These are phyloP conservation scores for Ustilago lituana DNA, from an alignment of 1,284 basidiomycete species.

Conservation along the genomic window DNA sequence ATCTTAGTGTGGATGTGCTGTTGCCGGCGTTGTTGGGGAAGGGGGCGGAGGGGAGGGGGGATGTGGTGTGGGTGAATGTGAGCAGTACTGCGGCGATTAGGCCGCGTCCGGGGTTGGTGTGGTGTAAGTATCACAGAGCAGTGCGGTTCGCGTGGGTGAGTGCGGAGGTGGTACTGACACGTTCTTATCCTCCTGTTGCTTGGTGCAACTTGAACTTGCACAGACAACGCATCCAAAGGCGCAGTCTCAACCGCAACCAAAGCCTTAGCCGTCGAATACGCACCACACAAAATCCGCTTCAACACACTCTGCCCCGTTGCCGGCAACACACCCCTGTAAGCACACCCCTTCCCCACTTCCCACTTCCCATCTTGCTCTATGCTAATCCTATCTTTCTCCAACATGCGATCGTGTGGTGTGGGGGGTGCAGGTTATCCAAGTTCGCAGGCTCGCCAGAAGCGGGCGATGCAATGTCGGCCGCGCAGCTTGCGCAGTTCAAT, in stretches of 20 bases:
- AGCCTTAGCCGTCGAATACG: conserved; percentile 46
- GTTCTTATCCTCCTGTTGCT: too few relatives aligned
- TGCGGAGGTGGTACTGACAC: too few relatives aligned
- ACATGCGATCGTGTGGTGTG: too few relatives aligned
- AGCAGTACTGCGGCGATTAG: conserved; percentile 32
- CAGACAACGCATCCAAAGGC: conserved; percentile 43
- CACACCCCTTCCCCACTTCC: neutral
- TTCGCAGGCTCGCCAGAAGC: conserved; percentile 34
- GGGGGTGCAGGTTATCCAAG: conserved; percentile 9
- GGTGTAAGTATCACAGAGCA: conserved; percentile 34
- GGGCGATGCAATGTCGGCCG: conserved; percentile 15
- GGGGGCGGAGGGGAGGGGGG: neutral
- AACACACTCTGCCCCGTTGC: conserved; percentile 45
- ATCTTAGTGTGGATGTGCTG: conserved; percentile 23
- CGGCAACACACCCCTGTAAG: conserved; percentile 53
- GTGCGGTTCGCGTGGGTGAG: too few relatives aligned
- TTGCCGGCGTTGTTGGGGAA: conserved; percentile 15
- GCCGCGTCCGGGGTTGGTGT: conserved; percentile 40
- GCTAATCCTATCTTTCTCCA: neutral
- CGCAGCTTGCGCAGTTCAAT: conserved; percentile 29
- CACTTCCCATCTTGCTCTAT: neutral
- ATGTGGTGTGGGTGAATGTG: conserved; percentile 31
- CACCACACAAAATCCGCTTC: conserved; percentile 32
- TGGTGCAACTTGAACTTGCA: neutral
- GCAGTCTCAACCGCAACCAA: conserved; percentile 45